phyloP scores from a whole-genome alignment of 495 filamentous ascomycete species.

The Talaromyces stipitatus region DNA sequence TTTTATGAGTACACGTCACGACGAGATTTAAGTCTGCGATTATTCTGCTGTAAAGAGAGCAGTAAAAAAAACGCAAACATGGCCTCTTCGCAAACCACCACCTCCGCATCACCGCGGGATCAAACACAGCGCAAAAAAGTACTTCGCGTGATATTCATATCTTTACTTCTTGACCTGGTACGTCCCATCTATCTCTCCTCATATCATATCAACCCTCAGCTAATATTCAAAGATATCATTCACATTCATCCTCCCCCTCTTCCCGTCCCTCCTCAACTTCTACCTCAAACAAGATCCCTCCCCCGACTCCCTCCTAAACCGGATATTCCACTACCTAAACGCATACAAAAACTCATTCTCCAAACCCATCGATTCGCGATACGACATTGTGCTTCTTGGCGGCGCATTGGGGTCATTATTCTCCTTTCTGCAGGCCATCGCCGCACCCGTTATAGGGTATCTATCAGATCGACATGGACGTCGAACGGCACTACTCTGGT shows the following conservation, averaged over 20 bases:
- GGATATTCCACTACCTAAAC: conserved; percentile 77
- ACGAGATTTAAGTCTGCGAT: too few species aligned
- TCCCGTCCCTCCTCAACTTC: conserved; percentile 89
- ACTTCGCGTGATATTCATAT: conserved; percentile 69
- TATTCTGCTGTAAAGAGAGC: neutral
- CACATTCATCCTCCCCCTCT: conserved; percentile 97
- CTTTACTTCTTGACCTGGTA: conserved; percentile 65
- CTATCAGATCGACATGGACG: conserved; percentile 88
- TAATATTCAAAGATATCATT: conserved; percentile 58
- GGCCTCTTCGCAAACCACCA: conserved; percentile 20
- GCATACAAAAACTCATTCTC: conserved; percentile 92
- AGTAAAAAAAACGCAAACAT: conserved; percentile 9
- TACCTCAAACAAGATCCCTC: conserved; percentile 65
- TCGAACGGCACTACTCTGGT: conserved; percentile 77
- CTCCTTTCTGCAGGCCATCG: conserved; percentile 86
- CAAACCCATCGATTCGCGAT: conserved; percentile 87
- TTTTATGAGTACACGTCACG: too few species aligned
- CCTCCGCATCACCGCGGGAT: conserved; percentile 14
- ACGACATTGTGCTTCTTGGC: conserved; percentile 94
- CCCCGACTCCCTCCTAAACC: conserved; percentile 58
- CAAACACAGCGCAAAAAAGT: conserved; percentile 61
- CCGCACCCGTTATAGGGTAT: conserved; percentile 82
- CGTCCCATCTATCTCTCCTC: neutral
- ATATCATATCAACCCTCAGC: neutral
- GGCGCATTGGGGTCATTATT: conserved; percentile 91